Evolutionary conservation across 1,284 basidiomycete species (phyloP).

Genomic region (Tylopilus orsonianus): DNA sequence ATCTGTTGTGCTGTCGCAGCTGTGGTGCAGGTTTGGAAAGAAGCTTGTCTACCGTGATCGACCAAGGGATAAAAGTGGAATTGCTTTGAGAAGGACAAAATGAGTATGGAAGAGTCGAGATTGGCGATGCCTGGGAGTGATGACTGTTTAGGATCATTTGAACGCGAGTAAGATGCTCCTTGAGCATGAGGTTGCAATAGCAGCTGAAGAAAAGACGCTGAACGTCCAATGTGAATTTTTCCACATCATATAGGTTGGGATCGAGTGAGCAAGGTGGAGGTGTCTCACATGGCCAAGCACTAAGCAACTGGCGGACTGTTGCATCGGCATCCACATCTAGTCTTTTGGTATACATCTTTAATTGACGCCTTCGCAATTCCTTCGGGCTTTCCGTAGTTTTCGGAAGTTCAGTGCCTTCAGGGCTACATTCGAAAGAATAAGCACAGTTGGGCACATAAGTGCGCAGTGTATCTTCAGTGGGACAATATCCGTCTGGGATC

Average conservation of each 20-base stretch:
- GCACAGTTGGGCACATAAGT: constrained; percentile 4
- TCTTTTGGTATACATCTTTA: constrained; percentile 5
- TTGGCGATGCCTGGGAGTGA: background rate
- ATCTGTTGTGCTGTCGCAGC: background rate
- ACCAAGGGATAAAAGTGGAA: background rate
- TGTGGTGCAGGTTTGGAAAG: constrained; percentile 9
- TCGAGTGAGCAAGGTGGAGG: constrained; percentile 1
- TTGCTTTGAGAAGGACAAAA: constrained; percentile 11
- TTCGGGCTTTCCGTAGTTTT: background rate
- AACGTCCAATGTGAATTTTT: background rate
- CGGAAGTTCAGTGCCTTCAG: constrained; percentile 5
- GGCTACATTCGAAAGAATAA: constrained; percentile 12
- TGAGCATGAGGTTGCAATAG: constrained; percentile 13
- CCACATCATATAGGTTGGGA: constrained; percentile 1
- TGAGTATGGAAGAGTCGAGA: constrained; percentile 4
- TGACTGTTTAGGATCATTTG: constrained; percentile 10
- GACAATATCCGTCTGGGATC: constrained; percentile 14
- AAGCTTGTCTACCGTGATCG: constrained; percentile 4
- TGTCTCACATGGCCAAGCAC: constrained; percentile 16
- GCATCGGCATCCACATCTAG: background rate
- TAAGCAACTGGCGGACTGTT: background rate
- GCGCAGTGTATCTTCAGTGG: background rate
- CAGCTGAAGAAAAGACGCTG: constrained; percentile 12
- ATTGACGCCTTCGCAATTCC: background rate
- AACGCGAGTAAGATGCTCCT: constrained; percentile 15